A percentile compares a stretch with the other conserved stretches of the same genome.
These are phyloP conservation scores for Malania oleifera DNA, from an alignment of 164 flowering plant genomes.

Conservation along the genomic window DNA sequence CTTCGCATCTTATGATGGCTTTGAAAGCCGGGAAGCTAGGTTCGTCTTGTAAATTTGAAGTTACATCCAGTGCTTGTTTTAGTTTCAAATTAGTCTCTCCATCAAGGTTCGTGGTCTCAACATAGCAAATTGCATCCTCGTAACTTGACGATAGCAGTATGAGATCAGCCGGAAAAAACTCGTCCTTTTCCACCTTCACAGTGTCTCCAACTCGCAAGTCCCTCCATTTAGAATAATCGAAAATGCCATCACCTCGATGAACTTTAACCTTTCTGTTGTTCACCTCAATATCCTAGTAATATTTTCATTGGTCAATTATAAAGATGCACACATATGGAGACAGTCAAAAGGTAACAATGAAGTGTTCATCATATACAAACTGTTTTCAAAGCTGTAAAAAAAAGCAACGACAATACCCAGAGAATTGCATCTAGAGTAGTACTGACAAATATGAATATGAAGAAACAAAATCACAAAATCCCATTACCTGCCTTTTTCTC, in stretches of 20 bases:
- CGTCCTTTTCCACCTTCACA: slow-evolving; percentile 77
- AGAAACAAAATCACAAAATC: not conserved
- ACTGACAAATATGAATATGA: not conserved
- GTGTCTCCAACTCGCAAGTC: slow-evolving; percentile 66
- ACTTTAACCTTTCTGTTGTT: slow-evolving; percentile 63
- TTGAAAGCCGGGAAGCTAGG: slow-evolving; percentile 43
- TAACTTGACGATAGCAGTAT: slow-evolving; percentile 72
- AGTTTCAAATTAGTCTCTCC: slow-evolving; percentile 89
- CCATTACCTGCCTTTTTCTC: slow-evolving; percentile 57
- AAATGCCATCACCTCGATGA: slow-evolving; percentile 52
- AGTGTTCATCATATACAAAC: no score
- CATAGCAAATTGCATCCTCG: slow-evolving; percentile 80
- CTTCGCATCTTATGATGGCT: slow-evolving; percentile 70
- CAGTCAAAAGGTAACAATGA: no score
- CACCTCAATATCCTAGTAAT: slow-evolving; percentile 57
- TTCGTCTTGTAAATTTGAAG: slow-evolving; percentile 50
- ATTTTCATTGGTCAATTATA: not conserved
- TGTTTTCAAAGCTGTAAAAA: no score
- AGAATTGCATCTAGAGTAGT: not conserved
- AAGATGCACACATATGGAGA: not conserved
- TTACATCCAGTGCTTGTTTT: slow-evolving; percentile 62
- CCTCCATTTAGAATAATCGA: slow-evolving; percentile 50
- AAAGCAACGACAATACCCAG: no score
- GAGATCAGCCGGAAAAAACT: slow-evolving; percentile 81
- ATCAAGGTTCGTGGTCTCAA: slow-evolving; percentile 86